Conservation (phyloP, 2,329 filamentous ascomycete genomes). For the Fusarium sp. region DNA sequence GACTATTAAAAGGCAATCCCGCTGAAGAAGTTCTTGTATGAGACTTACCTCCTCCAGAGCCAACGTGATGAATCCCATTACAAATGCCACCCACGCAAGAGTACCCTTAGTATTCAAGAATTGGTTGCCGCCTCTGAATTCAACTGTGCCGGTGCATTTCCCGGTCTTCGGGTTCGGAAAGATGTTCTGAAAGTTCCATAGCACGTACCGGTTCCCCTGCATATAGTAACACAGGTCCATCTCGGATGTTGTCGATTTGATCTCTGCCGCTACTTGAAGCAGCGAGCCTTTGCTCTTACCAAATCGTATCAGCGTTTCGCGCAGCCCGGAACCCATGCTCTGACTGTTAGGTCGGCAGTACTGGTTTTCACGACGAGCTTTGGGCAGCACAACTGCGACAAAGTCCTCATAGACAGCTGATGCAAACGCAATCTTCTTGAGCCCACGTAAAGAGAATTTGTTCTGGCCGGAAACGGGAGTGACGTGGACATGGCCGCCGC, state of each 20-base stretch:
- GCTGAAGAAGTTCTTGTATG: background rate
- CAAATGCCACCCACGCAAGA: conserved; percentile 57
- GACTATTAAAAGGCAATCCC: conserved; percentile 18
- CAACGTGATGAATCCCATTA: conserved; percentile 56
- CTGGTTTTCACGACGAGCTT: conserved; percentile 53
- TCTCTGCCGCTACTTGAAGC: conserved; percentile 50
- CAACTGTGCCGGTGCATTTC: conserved; percentile 55
- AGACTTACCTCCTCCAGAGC: conserved; percentile 53
- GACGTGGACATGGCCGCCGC: conserved; percentile 58
- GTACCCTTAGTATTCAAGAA: conserved; percentile 56
- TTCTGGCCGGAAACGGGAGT: conserved; percentile 53
- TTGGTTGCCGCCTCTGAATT: conserved; percentile 58
- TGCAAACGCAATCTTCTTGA: conserved; percentile 57
- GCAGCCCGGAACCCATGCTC: conserved; percentile 51
- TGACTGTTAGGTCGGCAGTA: conserved; percentile 54
- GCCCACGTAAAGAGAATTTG: conserved; percentile 54
- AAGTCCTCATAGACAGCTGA: conserved; percentile 54
- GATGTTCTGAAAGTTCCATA: conserved; percentile 59
- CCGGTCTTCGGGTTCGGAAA: conserved; percentile 55
- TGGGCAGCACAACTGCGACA: conserved; percentile 51
- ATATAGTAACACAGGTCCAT: conserved; percentile 55
- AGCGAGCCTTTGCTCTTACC: conserved; percentile 48
- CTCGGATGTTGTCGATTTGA: conserved; percentile 47
- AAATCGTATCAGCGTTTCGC: conserved; percentile 45
- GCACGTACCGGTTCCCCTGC: conserved; percentile 56